Percentiles rank a stretch among this genome's conserved stretches.
Evolutionary conservation across 768 basidiomycete genomes (phyloP).

Genomic region (Tremella mesenterica): DNA sequence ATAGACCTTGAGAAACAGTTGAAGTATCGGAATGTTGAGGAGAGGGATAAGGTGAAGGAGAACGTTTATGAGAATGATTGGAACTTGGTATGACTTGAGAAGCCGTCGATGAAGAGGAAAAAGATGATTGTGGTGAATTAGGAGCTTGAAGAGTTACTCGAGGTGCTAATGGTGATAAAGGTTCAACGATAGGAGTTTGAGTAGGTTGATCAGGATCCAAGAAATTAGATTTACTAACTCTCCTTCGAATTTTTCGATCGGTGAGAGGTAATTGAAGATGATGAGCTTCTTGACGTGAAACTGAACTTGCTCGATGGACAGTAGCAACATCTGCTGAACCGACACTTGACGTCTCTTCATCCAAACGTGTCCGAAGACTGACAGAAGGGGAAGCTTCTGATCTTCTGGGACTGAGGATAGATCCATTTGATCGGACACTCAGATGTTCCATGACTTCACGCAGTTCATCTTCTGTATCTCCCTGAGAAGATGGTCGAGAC

Average conservation of each 20-base stretch:
- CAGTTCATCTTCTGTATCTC: not conserved
- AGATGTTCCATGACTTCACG: slow-evolving; percentile 4
- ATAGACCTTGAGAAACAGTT: not conserved
- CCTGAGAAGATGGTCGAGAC: not conserved
- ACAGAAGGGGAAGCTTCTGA: not conserved
- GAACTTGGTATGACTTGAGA: too few species aligned
- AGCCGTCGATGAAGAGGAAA: not conserved
- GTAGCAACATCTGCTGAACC: not conserved
- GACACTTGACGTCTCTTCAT: not conserved
- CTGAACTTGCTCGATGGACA: not conserved
- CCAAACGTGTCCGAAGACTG: not conserved
- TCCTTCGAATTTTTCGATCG: not conserved
- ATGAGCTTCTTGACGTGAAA: not conserved
- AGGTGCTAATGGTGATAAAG: slow-evolving; percentile 1
- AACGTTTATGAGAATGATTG: not conserved
- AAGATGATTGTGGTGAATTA: not conserved
- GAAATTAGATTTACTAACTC: slow-evolving; percentile 8
- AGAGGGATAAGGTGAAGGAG: slow-evolving; percentile 13
- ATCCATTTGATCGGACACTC: not conserved
- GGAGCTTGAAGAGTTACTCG: slow-evolving; percentile 11
- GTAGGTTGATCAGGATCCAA: too few species aligned
- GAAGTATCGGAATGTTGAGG: not conserved
- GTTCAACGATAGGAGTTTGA: not conserved
- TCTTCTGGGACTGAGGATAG: not conserved
- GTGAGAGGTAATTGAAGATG: not conserved